Evolutionary conservation across 2,329 filamentous ascomycete species (phyloP), one percentile per base, ranked within the genome.

Genomic region (Fusarium secorum): DNA sequence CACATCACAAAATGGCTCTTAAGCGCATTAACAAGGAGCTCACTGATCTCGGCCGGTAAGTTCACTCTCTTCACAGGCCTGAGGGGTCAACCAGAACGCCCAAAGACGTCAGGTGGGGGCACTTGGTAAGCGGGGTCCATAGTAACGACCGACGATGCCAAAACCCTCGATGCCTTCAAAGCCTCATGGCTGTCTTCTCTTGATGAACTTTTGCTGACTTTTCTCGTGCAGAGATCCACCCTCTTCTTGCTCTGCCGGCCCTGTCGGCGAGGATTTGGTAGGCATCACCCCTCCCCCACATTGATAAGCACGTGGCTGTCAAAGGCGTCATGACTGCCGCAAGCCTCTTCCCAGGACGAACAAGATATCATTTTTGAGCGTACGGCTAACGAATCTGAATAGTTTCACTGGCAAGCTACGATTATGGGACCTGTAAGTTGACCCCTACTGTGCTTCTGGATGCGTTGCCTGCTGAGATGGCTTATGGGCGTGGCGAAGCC

Each of bases 401-500:
- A 99, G 95, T 99, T 99, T 82, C 96, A 98, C 90, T 99, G 96
- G 96, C 96, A 99, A 91, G 96, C 96, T 79, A 99, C 96, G 57
- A 99, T 99, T 83, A 99, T 99, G 96, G 96, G 96, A 84, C 96
- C 96, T 82, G 94, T 97, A 90, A 90, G 93, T 79, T 75, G 72
- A 18, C 51, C 64, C 44, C 58, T 55, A 38, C 20, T 44, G 8
- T 17, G 11, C 17, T 55, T 42, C 38, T 20, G 20, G 49, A 67
- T 67, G 59, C 36, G 48, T 22, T 59, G 59, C 39, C 30, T 45
- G 42, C 58, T 54, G 55, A 39, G 35, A 45, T 63, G 60, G 67
- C 45, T 60, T 52, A 52, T 57, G 48, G 56, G 54, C 28, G 64
- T 65, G 60, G 69, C 66, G 56, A 73, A 70, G 69, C 65, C 60